Percentiles rank a stretch among this genome's conserved stretches.
phyloP scores from a whole-genome alignment of 352 stramenopile species.

The Globisporangium radiosum region DNA sequence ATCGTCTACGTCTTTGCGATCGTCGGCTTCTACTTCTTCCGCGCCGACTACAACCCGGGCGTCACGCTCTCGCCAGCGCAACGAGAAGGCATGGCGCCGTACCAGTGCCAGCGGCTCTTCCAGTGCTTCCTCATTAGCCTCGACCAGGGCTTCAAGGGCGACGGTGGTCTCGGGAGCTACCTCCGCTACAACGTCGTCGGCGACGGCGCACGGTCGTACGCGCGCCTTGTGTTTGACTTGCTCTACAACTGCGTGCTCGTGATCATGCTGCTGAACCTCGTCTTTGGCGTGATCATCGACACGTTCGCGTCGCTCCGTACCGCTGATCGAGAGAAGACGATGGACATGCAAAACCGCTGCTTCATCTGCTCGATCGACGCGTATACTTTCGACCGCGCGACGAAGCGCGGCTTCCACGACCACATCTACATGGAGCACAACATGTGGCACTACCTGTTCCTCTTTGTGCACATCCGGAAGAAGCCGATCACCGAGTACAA shows the following conservation, averaged over 20 bases:
- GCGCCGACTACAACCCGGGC: conserved; percentile 44
- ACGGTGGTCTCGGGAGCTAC: conserved; percentile 49
- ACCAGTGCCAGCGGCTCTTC: conserved; percentile 62
- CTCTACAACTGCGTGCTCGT: conserved; percentile 68
- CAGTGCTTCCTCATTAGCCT: conserved; percentile 69
- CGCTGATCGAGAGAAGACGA: conserved; percentile 52
- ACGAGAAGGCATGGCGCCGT: conserved; percentile 25
- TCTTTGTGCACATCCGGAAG: conserved; percentile 78
- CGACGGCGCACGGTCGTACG: conserved; percentile 32
- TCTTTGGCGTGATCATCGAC: conserved; percentile 80
- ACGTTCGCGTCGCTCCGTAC: conserved; percentile 69
- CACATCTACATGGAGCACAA: conserved; percentile 76
- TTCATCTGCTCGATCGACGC: conserved; percentile 81
- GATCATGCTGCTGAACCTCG: conserved; percentile 67
- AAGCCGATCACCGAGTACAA: conserved; percentile 77
- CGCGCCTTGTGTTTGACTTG: conserved; percentile 50
- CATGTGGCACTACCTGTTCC: conserved; percentile 77
- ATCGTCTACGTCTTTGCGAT: conserved; percentile 72
- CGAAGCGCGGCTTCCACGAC: conserved; percentile 62
- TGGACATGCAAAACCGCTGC: conserved; percentile 64
- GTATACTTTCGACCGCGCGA: conserved; percentile 67
- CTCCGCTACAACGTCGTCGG: conserved; percentile 35
- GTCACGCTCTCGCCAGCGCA: conserved; percentile 25
- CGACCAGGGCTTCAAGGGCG: conserved; percentile 65
- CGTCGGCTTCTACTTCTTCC: conserved; percentile 70